Conservation (phyloP, 257 asterid genomes). For the Solanum commersonii region DNA sequence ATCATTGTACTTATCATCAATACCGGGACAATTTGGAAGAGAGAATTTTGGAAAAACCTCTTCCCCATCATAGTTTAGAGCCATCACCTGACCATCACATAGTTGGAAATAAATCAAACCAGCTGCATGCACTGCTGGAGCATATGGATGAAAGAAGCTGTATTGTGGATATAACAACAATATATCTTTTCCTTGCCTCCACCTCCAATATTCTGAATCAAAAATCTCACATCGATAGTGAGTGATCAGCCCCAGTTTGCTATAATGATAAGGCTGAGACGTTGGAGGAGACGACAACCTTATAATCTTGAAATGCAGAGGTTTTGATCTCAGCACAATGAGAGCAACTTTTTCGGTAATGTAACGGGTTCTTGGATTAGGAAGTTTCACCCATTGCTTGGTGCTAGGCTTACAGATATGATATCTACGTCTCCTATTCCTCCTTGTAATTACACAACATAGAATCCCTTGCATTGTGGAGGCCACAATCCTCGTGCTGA, state of each 20-base stretch:
- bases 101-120: background rate
- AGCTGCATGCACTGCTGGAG: background rate
- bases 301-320: conserved; percentile 1
- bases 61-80: background rate
- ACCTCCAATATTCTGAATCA: conserved; percentile 3
- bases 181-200: background rate
- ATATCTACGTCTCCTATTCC: background rate
- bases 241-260: background rate
- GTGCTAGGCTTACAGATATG: conserved; percentile 2
- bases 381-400: background rate
- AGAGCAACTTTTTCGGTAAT: background rate
- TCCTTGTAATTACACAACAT: background rate
- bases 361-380: background rate
- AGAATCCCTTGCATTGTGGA: conserved; percentile 4
- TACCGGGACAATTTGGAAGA: background rate
- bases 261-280: background rate
- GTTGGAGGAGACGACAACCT: background rate
- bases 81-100: background rate
- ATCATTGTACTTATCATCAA: background rate
- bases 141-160: background rate
- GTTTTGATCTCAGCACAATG: background rate
- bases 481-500: background rate
- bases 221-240: background rate
- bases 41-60: background rate
- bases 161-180: background rate